These are phyloP conservation scores for Coemansia asiatica DNA, from an alignment of 192 early-diverging fungal species.

Conservation along the genomic window DNA sequence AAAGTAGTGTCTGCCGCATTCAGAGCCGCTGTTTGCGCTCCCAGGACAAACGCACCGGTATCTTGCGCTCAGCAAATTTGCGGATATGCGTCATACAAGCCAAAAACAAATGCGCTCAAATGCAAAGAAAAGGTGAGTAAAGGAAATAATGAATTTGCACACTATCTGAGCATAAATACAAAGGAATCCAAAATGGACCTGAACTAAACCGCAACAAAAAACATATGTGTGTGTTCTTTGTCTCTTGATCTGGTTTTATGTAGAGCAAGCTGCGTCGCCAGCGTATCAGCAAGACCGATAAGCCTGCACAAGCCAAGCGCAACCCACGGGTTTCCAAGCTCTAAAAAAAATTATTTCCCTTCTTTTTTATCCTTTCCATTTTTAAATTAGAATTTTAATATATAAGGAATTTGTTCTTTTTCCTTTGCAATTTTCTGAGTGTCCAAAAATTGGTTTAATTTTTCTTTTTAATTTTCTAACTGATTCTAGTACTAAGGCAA, in stretches of 20 bases:
- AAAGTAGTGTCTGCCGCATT: constrained; percentile 5
- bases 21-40: neutral
- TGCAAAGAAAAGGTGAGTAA: constrained; percentile 36
- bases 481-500: neutral
- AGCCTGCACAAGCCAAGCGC: constrained; percentile 48
- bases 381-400: neutral
- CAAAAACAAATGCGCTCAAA: constrained; percentile 37
- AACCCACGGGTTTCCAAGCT: constrained; percentile 41
- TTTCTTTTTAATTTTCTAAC: neutral
- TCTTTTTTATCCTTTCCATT: neutral
- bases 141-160: no score
- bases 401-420: constrained; percentile 3
- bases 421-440: neutral
- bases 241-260: neutral
- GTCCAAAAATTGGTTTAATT: neutral
- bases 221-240: neutral
- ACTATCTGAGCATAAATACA: no score
- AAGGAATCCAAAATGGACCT: no score
- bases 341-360: constrained; percentile 8
- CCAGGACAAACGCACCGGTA: neutral
- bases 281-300: constrained; percentile 45
- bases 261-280: constrained; percentile 51
- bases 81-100: constrained; percentile 10
- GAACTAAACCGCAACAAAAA: neutral
- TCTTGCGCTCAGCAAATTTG: neutral